phyloP scores from a whole-genome alignment of 768 basidiomycete genomes.

The Boletus rubroflammeus region DNA sequence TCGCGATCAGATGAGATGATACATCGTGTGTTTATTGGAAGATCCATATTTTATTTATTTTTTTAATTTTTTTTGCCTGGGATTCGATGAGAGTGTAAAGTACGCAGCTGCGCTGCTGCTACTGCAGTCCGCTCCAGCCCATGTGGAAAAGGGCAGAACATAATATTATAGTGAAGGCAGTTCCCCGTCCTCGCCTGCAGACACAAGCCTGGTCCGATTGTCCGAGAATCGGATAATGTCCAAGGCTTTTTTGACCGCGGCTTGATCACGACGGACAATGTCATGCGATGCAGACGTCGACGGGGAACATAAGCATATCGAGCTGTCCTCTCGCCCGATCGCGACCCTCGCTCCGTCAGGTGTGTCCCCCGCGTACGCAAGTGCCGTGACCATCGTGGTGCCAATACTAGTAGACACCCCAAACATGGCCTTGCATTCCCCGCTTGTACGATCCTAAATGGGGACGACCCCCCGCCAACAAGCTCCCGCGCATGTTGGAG shows the following conservation, averaged over 20 bases:
- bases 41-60: neutral
- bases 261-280: constrained; percentile 1
- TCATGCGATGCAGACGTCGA: constrained; percentile 12
- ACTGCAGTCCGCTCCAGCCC: too few species aligned
- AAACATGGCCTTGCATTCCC: constrained; percentile 10
- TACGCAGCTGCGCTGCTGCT: too few species aligned
- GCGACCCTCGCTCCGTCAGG: neutral
- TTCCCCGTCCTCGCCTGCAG: constrained; percentile 10
- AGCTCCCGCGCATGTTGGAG: constrained; percentile 13
- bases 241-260: constrained; percentile 1
- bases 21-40: neutral
- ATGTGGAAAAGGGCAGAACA: too few species aligned
- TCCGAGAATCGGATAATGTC: constrained; percentile 10
- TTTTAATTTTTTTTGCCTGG: neutral
- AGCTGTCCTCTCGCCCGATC: constrained; percentile 22
- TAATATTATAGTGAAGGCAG: too few species aligned
- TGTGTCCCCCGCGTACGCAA: constrained; percentile 3
- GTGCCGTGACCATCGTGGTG: constrained; percentile 16
- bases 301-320: constrained; percentile 15
- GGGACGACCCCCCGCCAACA: constrained; percentile 19
- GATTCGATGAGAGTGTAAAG: too few species aligned
- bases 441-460: constrained; percentile 19
- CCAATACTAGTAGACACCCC: too few species aligned
- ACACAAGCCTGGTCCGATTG: constrained; percentile 3
- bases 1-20: neutral